Base-by-base conservation (phyloP, 2,329 filamentous ascomycete species). In the Diplodia mutila region DNA sequence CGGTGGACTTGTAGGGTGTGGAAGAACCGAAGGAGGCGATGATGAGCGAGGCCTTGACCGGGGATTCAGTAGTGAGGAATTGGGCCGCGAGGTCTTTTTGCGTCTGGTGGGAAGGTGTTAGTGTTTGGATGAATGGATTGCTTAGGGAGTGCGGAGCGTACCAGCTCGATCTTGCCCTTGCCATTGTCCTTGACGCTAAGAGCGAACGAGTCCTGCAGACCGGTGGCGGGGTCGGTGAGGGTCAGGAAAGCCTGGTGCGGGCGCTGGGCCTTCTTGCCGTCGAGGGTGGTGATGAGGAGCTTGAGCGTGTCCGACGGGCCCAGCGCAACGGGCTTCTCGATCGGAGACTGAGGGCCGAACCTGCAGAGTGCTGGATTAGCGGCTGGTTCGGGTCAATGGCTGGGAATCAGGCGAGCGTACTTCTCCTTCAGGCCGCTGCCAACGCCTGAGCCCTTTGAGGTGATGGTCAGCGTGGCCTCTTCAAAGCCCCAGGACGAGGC, bases 161-260 rank as follows among this genome's bases (percentile, higher is more conserved):
- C 94, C 80, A 99, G 83, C 73, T 96, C 91, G 37, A 97, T 85
- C 66, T 89, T 89, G 25, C 87, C 93, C 82, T 97, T 97, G 72
- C 95, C 95, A 74, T 85, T 93, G 11, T 95, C 91, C 83, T 97
- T 97, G 57, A 97, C 83, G 12, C 83, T 89, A 73, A 99, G 85
- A 1, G 93, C 89, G 75, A 94, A 97, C 0, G 94, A 93, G 27
- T 93, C 90, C 79, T 98, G 94, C 55, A 99, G 84, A 42, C 92
- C 92, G 12, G 89, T 90, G 14, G 85, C 82, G 12, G 85, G 82
- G 73, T 98, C 93, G 73, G 87, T 89, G 68, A 99, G 81, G 18
- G 95, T 85, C 65, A 99, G 85, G 83, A 97, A 97, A 6, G 93
- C 93, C 81, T 99, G 95, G 80, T 99, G 95, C 73, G 95, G 93